Conservation (phyloP, 169 alveolate genomes). For the Eimeria praecox region DNA sequence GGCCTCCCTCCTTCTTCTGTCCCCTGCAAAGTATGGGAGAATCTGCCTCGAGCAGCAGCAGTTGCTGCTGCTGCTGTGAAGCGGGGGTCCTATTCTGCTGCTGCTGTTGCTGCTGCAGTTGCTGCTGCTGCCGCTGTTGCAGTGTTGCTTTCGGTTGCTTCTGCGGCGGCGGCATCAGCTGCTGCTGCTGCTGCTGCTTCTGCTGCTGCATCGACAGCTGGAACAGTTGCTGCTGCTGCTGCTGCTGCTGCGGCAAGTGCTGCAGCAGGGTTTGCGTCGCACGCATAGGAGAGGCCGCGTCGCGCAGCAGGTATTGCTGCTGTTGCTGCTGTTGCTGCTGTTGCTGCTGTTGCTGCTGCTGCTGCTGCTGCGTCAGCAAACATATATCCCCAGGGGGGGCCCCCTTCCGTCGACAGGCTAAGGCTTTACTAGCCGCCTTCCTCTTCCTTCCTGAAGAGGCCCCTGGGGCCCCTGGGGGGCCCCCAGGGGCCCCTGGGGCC, state of each 20-base stretch:
- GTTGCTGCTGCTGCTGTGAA: conserved; percentile 26
- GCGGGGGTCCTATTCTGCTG: too few species aligned
- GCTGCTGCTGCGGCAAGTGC: background rate
- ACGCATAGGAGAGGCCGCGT: too few species aligned
- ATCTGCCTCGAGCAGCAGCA: background rate
- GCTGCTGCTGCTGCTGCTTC: background rate
- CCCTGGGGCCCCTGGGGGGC: too few species aligned
- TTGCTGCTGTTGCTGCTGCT: background rate
- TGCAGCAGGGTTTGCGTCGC: background rate
- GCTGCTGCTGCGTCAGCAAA: background rate
- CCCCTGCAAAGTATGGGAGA: too few species aligned
- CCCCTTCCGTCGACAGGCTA: too few species aligned
- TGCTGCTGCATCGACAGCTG: conserved; percentile 25
- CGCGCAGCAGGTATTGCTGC: background rate
- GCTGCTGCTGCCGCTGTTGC: conserved; percentile 37
- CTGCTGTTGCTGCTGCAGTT: background rate
- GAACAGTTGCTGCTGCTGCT: conserved; percentile 8
- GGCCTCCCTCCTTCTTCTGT: too few species aligned
- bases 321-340: background rate
- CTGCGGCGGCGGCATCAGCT: background rate
- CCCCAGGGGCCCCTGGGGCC: too few species aligned
- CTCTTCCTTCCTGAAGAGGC: too few species aligned
- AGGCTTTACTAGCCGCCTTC: too few species aligned
- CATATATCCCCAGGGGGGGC: too few species aligned
- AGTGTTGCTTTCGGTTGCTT: too few species aligned